Base-by-base conservation (phyloP, 2,329 filamentous ascomycete genomes). In the Alternaria dauci region DNA sequence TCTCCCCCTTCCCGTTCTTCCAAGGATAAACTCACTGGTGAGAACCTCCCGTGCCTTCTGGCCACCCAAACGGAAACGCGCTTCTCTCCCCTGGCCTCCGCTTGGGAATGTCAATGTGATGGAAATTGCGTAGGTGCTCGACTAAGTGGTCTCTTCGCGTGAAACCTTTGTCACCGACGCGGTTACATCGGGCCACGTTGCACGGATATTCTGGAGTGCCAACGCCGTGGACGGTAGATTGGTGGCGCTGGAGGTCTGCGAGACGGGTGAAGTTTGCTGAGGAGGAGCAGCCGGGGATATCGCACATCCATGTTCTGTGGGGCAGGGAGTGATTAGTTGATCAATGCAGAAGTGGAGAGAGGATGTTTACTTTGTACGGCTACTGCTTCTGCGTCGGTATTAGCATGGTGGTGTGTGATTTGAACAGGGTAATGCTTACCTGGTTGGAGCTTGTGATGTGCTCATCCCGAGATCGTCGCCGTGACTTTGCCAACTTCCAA, bases 111-210 rank as follows among this genome's bases (percentile, higher is more conserved):
- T 84, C 78, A 46, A 81, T 72, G 55, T 83, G 80, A 69, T 88
- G 87, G 61, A 83, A 86, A 43, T 84, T 84, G 53, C 86, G 78
- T 53, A 85, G 71, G 71, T 89, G 87, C 68, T 88, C 87, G 39
- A 80, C 80, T 41, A 87, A 77, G 68, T 88, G 86, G 67, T 89
- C 87, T 53, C 81, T 79, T 6, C 86, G 80, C 5, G 83, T 83
- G 67, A 88, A 88, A 0, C 85, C 86, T 60, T 76, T 76, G 43
- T 73, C 68, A 25, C 66, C 73, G 1, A 76, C 61, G 9, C 76
- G 72, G n/a, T 66, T 70, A 61, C 76, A 78, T 38, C 64, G 63
- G 0, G 71, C 63, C 2, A 76, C 70, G 1, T 67, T 68, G 59
- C 76, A 78, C 1, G 76, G 75, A 36, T 69, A 77, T 7, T 74